Conservation (phyloP, 257 asterid genomes). For the Fraxinus anomala region DNA sequence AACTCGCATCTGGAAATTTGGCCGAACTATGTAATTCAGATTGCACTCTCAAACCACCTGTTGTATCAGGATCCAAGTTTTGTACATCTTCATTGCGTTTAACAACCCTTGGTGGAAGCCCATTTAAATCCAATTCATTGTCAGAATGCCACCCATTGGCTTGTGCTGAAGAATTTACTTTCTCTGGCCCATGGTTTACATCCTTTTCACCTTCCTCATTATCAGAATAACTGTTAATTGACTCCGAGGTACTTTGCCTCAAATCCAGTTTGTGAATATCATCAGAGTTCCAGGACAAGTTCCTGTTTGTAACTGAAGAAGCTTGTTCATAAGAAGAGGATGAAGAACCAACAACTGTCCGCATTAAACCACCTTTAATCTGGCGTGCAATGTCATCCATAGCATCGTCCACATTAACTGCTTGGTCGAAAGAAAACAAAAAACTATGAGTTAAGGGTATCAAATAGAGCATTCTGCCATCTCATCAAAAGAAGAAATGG, state of each 20-base stretch:
- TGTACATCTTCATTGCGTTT: slow-evolving; percentile 46
- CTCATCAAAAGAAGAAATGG: no score
- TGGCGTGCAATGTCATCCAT: slow-evolving; percentile 98
- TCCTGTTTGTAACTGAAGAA: slow-evolving; percentile 48
- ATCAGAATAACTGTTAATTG: slow-evolving; percentile 76
- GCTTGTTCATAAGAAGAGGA: slow-evolving; percentile 48
- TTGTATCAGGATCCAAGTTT: slow-evolving; percentile 39
- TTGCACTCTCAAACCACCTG: slow-evolving; percentile 25
- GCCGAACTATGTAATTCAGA: slow-evolving; percentile 27
- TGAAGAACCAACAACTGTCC: slow-evolving; percentile 71
- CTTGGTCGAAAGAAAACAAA: slow-evolving; percentile 23
- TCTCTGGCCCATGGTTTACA: slow-evolving; percentile 51
- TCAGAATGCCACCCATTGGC: slow-evolving; percentile 68
- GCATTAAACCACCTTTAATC: slow-evolving; percentile 84
- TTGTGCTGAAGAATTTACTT: slow-evolving; percentile 45
- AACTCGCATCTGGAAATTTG: slow-evolving; percentile 36
- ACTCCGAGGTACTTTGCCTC: slow-evolving; percentile 60
- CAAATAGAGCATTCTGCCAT: background rate
- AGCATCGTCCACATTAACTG: slow-evolving; percentile 99
- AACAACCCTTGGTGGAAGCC: slow-evolving; percentile 51
- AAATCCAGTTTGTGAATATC: slow-evolving; percentile 56
- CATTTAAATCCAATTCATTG: slow-evolving; percentile 61
- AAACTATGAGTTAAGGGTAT: background rate
- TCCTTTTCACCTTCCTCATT: slow-evolving; percentile 78
- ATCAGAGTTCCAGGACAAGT: slow-evolving; percentile 72